phyloP scores from a whole-genome alignment of 345 rosid genomes.

The Excoecaria agallocha region DNA sequence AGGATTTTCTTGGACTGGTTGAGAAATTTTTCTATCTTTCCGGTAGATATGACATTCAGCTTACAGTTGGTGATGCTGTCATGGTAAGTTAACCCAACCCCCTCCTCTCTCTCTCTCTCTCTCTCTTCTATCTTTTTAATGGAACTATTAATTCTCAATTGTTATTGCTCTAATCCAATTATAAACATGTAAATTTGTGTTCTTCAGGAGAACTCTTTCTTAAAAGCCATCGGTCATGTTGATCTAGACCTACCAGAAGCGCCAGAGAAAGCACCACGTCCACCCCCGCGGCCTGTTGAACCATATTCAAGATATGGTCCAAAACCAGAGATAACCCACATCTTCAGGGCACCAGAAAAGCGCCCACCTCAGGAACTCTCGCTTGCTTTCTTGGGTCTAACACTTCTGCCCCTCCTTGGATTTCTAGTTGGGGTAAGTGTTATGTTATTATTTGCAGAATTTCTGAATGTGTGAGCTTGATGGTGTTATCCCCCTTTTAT shows the following conservation, averaged over 20 bases:
- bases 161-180: background rate
- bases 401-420: conserved; percentile 67
- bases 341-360: conserved; percentile 88
- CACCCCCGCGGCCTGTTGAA: conserved; percentile 62
- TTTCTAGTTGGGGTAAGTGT: conserved; percentile 84
- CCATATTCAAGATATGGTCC: conserved; percentile 72
- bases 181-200: background rate
- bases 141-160: background rate
- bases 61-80: conserved; percentile 82
- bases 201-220: conserved; percentile 80
- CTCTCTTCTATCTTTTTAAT: no score
- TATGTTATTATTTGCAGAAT: conserved; percentile 6
- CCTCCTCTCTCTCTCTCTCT: no score
- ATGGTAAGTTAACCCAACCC: conserved; percentile 65
- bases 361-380: conserved; percentile 79
- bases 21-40: conserved; percentile 94
- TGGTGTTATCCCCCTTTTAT: background rate
- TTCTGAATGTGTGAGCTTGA: background rate
- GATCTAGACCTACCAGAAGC: conserved; percentile 91
- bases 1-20: conserved; percentile 94
- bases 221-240: conserved; percentile 59
- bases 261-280: conserved; percentile 85
- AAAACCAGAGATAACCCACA: conserved; percentile 81
- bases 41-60: conserved; percentile 81
- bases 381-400: conserved; percentile 75